phyloP scores from a whole-genome alignment of 768 basidiomycete species.

The Boletus sp. region DNA sequence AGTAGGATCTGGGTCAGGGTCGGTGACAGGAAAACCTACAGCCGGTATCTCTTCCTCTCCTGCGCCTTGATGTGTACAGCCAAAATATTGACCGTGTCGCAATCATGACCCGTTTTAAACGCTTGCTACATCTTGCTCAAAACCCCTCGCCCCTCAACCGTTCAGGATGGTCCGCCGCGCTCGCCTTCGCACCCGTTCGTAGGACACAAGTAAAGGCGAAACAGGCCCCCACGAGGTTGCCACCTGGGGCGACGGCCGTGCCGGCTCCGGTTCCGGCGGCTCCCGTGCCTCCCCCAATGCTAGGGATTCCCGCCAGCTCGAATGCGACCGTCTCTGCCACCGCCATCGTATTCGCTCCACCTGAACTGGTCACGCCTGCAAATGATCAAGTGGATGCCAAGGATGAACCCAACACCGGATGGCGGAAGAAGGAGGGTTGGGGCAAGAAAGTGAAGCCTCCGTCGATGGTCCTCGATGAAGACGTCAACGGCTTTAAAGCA shows the following conservation, averaged over 20 bases:
- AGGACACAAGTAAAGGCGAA: conserved; percentile 62
- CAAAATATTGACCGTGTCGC: conserved; percentile 38
- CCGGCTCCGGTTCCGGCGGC: conserved; percentile 43
- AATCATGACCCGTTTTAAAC: conserved; percentile 30
- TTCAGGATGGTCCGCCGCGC: conserved; percentile 83
- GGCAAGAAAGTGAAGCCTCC: conserved; percentile 88
- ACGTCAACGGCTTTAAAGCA: conserved; percentile 77
- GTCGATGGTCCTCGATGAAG: conserved; percentile 86
- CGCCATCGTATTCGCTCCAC: conserved; percentile 70
- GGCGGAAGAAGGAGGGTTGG: conserved; percentile 61
- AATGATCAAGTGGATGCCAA: conserved; percentile 28
- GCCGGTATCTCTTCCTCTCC: conserved; percentile 52
- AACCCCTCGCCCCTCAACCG: background rate
- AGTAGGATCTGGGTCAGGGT: conserved; percentile 29
- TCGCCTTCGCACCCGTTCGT: conserved; percentile 84
- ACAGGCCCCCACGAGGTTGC: conserved; percentile 32
- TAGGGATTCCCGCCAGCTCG: conserved; percentile 28
- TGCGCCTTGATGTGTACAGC: conserved; percentile 35
- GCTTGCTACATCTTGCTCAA: conserved; percentile 4
- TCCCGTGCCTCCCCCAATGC: conserved; percentile 29
- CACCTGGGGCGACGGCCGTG: conserved; percentile 56
- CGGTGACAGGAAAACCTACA: conserved; percentile 45
- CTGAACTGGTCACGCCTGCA: conserved; percentile 42
- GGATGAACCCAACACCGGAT: conserved; percentile 29
- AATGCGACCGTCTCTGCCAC: conserved; percentile 43